Evolutionary conservation across 257 asterid genomes (phyloP).

Genomic region (Agastache rugosa): DNA sequence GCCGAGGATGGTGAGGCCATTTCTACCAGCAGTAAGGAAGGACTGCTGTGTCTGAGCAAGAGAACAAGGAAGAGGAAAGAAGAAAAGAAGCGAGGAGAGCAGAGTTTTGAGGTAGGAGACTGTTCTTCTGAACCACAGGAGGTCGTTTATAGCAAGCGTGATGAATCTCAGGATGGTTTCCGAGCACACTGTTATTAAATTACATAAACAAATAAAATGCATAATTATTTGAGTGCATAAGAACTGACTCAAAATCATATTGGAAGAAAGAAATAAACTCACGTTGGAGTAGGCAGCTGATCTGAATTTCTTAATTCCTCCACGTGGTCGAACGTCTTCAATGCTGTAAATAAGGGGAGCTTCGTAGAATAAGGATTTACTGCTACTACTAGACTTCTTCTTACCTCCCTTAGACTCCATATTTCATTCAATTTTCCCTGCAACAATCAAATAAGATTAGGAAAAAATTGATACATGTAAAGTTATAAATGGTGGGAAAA

Average conservation of each 20-base stretch:
- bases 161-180: constrained; percentile 46
- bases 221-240: neutral
- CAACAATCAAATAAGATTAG: constrained; percentile 2
- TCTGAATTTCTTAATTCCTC: constrained; percentile 69
- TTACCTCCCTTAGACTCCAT: constrained; percentile 57
- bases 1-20: constrained; percentile 43
- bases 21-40: neutral
- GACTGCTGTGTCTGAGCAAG: constrained; percentile 12
- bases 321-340: constrained; percentile 73
- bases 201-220: neutral
- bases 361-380: constrained; percentile 56
- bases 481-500: neutral
- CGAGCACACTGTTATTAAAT: constrained; percentile 44
- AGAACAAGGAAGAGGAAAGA: constrained; percentile 29
- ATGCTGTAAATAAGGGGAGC: constrained; percentile 64
- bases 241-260: neutral
- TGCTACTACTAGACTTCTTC: constrained; percentile 59
- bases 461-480: neutral
- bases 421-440: constrained; percentile 45
- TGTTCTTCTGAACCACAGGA: constrained; percentile 33
- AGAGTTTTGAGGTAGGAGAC: constrained; percentile 26
- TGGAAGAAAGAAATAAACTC: constrained; percentile 15
- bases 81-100: neutral
- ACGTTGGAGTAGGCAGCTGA: constrained; percentile 80
- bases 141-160: constrained; percentile 27